These are phyloP conservation scores for Lactifluus hygrophoroides DNA, from an alignment of 768 basidiomycete species.

Conservation along the genomic window DNA sequence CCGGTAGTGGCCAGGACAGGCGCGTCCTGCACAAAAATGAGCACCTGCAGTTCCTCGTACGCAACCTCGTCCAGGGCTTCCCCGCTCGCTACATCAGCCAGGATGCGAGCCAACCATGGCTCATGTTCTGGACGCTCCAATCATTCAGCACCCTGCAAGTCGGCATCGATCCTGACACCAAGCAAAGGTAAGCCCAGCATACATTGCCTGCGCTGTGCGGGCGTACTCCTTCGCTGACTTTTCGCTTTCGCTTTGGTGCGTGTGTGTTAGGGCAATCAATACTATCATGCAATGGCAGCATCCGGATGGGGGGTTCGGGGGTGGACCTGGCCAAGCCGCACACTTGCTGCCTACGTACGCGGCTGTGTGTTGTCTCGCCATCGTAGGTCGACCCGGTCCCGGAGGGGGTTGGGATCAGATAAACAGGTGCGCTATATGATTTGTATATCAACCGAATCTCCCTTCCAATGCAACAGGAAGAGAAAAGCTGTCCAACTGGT, in stretches of 20 bases:
- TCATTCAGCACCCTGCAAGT: slow-evolving; percentile 73
- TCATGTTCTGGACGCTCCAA: slow-evolving; percentile 89
- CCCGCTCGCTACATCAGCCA: slow-evolving; percentile 72
- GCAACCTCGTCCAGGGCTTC: slow-evolving; percentile 70
- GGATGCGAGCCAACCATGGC: slow-evolving; percentile 94
- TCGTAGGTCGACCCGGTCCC: slow-evolving; percentile 64
- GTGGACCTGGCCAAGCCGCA: slow-evolving; percentile 81
- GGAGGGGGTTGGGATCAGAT: slow-evolving; percentile 83
- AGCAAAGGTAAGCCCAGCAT: slow-evolving; percentile 69
- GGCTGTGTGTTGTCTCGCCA: slow-evolving; percentile 72
- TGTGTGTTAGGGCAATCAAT: slow-evolving; percentile 52
- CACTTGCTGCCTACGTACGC: slow-evolving; percentile 92
- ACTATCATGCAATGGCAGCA: slow-evolving; percentile 80
- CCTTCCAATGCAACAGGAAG: slow-evolving; percentile 29
- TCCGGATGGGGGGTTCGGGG: slow-evolving; percentile 83
- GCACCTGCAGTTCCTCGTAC: slow-evolving; percentile 70
- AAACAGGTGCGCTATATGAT: slow-evolving; percentile 47
- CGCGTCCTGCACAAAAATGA: slow-evolving; percentile 47
- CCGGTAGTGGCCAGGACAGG: slow-evolving; percentile 20
- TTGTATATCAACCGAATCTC: neutral
- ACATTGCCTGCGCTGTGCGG: no score
- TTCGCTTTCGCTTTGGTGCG: no score
- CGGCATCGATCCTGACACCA: slow-evolving; percentile 66
- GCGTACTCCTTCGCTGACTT: no score
- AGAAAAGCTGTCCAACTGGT: slow-evolving; percentile 74